Percentiles rank a stretch among this genome's conserved stretches.
These are phyloP conservation scores for Podaxis sp. DNA, from an alignment of 768 basidiomycete genomes.

Conservation along the genomic window DNA sequence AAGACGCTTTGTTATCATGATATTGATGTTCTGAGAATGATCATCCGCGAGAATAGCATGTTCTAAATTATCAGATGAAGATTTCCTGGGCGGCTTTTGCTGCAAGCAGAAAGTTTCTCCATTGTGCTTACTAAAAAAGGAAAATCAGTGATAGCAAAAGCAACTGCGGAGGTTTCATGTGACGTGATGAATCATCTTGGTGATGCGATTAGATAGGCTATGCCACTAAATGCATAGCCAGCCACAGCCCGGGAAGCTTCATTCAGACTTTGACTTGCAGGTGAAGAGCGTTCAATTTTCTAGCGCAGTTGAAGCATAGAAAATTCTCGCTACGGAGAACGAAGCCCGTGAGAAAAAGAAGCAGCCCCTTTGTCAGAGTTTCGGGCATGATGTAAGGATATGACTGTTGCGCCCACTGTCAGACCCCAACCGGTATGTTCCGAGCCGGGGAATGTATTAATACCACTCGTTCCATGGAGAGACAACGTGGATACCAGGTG, in stretches of 20 bases:
- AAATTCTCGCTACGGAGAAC: background rate
- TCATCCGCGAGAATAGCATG: background rate
- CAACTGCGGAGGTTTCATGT: background rate
- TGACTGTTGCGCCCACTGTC: background rate
- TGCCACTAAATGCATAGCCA: background rate
- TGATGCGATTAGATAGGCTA: background rate
- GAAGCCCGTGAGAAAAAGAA: background rate
- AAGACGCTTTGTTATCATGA: background rate
- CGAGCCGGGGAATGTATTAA: constrained; percentile 13
- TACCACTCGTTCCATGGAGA: background rate
- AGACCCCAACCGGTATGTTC: constrained; percentile 9
- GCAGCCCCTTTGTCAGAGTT: background rate
- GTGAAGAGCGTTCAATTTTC: background rate
- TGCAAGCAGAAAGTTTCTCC: background rate
- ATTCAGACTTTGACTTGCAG: background rate
- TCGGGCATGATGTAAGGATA: constrained; percentile 6
- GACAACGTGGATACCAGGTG: constrained; percentile 4
- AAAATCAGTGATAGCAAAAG: constrained; percentile 2
- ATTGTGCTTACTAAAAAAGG: background rate
- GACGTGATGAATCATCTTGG: background rate
- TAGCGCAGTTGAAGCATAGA: background rate
- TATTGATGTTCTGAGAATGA: background rate
- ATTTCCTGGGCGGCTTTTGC: background rate
- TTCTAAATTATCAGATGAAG: background rate
- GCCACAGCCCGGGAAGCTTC: background rate